phyloP scores from a whole-genome alignment of 2,329 filamentous ascomycete species.

The Fusarium sp. region DNA sequence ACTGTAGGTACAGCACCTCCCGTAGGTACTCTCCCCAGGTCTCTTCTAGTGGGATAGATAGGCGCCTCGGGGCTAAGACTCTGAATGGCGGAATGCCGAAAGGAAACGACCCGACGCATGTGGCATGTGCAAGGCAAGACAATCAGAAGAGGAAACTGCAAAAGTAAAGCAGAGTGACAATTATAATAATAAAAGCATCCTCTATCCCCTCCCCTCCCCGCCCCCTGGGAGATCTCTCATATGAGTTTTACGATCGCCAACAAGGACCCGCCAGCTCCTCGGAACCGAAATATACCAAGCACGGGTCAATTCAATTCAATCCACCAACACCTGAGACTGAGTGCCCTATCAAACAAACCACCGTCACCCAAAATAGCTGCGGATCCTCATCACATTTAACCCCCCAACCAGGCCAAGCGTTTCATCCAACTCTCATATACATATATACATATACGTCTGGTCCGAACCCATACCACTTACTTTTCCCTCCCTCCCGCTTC shows the following conservation, averaged over 20 bases:
- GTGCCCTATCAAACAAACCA: neutral
- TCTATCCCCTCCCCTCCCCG: neutral
- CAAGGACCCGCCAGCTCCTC: constrained; percentile 32
- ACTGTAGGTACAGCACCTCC: neutral
- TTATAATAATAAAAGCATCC: constrained; percentile 18
- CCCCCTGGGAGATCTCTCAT: constrained; percentile 20
- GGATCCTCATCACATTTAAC: constrained; percentile 38
- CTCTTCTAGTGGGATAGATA: neutral
- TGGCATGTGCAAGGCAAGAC: too few species aligned
- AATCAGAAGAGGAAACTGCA: too few species aligned
- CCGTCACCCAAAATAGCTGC: constrained; percentile 35
- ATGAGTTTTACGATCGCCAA: constrained; percentile 23
- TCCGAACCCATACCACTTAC: constrained; percentile 20
- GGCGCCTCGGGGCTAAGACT: neutral
- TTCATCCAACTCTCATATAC: constrained; percentile 29
- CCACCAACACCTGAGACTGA: neutral
- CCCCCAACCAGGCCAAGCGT: constrained; percentile 21
- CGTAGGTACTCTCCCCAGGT: too few species aligned
- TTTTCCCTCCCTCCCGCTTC: constrained; percentile 1
- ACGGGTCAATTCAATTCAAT: neutral
- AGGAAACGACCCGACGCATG: neutral
- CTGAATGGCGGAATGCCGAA: neutral
- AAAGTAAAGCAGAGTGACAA: neutral
- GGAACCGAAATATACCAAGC: constrained; percentile 28
- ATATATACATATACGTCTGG: constrained; percentile 31